These are phyloP conservation scores for Viridothelium virens DNA, from an alignment of 495 filamentous ascomycete species.

Conservation along the genomic window DNA sequence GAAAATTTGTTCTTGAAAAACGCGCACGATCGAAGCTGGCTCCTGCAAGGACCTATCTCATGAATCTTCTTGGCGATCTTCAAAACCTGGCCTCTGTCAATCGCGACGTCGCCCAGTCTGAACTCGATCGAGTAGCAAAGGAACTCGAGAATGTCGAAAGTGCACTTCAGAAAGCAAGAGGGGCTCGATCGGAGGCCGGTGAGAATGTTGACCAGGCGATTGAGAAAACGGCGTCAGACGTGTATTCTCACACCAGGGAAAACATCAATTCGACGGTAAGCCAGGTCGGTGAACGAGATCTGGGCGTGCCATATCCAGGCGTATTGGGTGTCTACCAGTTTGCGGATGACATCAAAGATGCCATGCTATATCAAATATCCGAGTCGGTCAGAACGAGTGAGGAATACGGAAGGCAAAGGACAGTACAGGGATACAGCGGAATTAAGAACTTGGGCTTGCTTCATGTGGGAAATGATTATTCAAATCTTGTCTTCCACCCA, in stretches of 20 bases:
- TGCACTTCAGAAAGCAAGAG: slow-evolving; percentile 71
- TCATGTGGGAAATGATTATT: slow-evolving; percentile 80
- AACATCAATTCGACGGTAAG: slow-evolving; percentile 63
- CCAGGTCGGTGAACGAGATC: slow-evolving; percentile 63
- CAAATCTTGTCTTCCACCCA: slow-evolving; percentile 73
- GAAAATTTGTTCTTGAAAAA: slow-evolving; percentile 94
- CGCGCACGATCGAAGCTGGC: slow-evolving; percentile 90
- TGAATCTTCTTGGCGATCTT: slow-evolving; percentile 83
- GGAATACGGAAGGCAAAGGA: slow-evolving; percentile 69
- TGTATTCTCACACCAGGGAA: slow-evolving; percentile 73
- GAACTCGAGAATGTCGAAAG: slow-evolving; percentile 80
- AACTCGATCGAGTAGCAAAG: slow-evolving; percentile 73
- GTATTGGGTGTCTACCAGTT: slow-evolving; percentile 80
- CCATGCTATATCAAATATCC: slow-evolving; percentile 83
- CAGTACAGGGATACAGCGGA: slow-evolving; percentile 70
- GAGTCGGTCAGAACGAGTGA: slow-evolving; percentile 70
- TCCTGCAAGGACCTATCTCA: slow-evolving; percentile 90
- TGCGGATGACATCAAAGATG: slow-evolving; percentile 81
- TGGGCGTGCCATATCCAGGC: slow-evolving; percentile 80
- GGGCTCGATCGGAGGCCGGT: slow-evolving; percentile 70
- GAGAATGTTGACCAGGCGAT: slow-evolving; percentile 74
- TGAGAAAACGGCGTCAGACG: slow-evolving; percentile 73
- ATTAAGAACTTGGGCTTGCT: slow-evolving; percentile 83
- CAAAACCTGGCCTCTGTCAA: slow-evolving; percentile 79
- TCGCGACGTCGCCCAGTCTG: slow-evolving; percentile 72